Base-by-base conservation (phyloP, 192 early-diverging fungal genomes). In the Rhizophagus sp. region DNA sequence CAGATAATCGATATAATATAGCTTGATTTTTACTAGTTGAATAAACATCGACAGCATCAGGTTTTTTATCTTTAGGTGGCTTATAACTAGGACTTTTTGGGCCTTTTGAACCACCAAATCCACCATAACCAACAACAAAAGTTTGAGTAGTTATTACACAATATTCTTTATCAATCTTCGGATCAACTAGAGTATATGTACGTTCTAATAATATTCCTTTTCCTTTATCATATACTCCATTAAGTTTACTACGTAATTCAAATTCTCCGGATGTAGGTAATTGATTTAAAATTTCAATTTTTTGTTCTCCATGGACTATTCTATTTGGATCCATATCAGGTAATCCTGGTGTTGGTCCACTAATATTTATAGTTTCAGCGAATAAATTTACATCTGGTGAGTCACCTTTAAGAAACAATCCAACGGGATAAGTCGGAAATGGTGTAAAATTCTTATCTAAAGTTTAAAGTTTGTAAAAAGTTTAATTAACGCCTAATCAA, bases 241-340 rank as follows among this genome's bases (percentile, higher is more conserved):
- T 79, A 24, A 92, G 76, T 1, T 80, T 91, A 13, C 85, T 87
- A 13, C 86, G 78, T 1, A 91, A 67, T n/a, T 87, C 84, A 81
- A 92, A 93, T 17, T 83, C 82, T 24, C 93, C 94, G 4, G 88
- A 85, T 5, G 76, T 47, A 11, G 94, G 94, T 24, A 94, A 75
- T 15, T 88, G 88, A 27, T 83, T 82, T 49, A 91, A 61, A 13
- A 92, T 66, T 78, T 95, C 92, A 44, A 91, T 81, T 62, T 80
- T 83, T 73, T 94, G 93, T 75, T 95, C 94, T 62, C 94, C 94
- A 75, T 95, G 94, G 3, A 95, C 90, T 30, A 95, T 85, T 24
- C 83, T 85, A 85, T 91, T 92, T 39, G 91, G 85, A 47, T 95
- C 89, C 75, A 88, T 90, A 27, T 84, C 77, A 50, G 94, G 93